A percentile compares a stretch with the other conserved stretches of the same genome.
phyloP scores from a whole-genome alignment of 495 filamentous ascomycete species.

The Neurospora discreta region DNA sequence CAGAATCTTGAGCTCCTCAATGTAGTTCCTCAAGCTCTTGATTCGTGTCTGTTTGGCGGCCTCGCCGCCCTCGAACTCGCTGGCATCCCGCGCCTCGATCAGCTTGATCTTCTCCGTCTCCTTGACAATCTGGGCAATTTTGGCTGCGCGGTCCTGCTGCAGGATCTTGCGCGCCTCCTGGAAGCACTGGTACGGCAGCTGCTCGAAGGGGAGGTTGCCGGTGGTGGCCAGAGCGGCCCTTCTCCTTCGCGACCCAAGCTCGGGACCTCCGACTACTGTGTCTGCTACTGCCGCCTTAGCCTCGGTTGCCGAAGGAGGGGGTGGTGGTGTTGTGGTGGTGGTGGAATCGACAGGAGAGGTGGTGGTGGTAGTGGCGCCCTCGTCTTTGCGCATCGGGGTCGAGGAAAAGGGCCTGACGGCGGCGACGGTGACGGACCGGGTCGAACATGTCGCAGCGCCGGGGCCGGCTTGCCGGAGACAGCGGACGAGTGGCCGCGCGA shows the following conservation, averaged over 20 bases:
- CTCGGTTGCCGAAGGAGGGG: neutral
- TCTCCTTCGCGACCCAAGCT: constrained; percentile 73
- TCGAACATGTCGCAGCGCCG: constrained; percentile 19
- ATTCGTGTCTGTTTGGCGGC: constrained; percentile 52
- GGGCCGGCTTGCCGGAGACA: constrained; percentile 41
- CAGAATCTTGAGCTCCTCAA: constrained; percentile 76
- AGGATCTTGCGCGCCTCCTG: constrained; percentile 87
- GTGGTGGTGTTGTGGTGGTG: neutral
- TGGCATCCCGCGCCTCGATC: constrained; percentile 46
- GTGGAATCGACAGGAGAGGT: neutral
- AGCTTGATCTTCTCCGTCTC: constrained; percentile 47
- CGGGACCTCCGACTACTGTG: constrained; percentile 19
- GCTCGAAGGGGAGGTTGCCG: constrained; percentile 74
- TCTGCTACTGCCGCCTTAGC: neutral
- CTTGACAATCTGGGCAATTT: constrained; percentile 52
- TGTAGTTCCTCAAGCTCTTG: constrained; percentile 54
- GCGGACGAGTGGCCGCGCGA: constrained; percentile 53
- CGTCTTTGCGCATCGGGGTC: constrained; percentile 29
- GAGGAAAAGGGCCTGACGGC: constrained; percentile 37
- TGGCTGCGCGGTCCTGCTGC: constrained; percentile 68
- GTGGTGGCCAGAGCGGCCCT: constrained; percentile 62
- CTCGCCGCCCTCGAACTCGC: constrained; percentile 47
- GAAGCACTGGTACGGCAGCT: constrained; percentile 91
- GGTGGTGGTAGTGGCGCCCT: constrained; percentile 21
- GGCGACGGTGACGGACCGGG: constrained; percentile 23